These are phyloP conservation scores for Colletotrichum sp. DNA, from an alignment of 2,329 filamentous ascomycete species.

Conservation along the genomic window DNA sequence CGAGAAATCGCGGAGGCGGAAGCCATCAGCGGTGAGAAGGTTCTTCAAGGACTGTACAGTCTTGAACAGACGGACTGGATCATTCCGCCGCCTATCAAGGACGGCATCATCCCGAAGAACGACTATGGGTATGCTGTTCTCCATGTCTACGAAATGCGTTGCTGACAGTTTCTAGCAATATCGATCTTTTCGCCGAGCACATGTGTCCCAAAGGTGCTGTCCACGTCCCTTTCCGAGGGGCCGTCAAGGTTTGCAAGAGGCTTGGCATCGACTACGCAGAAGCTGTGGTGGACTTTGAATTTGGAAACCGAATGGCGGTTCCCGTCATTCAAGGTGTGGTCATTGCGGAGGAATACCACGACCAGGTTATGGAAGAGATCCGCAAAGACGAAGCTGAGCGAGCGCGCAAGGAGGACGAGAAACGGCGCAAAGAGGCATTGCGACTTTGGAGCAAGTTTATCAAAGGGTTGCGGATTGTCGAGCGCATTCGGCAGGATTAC, in stretches of 20 bases:
- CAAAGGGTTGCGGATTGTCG: conserved; percentile 82
- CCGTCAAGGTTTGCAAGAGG: conserved; percentile 80
- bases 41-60: conserved; percentile 85
- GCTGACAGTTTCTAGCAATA: conserved; percentile 62
- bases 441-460: conserved; percentile 86
- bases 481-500: conserved; percentile 79
- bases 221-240: conserved; percentile 81
- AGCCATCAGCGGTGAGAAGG: conserved; percentile 79
- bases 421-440: conserved; percentile 76
- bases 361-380: conserved; percentile 78
- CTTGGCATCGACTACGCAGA: conserved; percentile 90
- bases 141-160: background rate
- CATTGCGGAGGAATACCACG: conserved; percentile 80
- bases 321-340: conserved; percentile 92
- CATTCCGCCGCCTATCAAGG: conserved; percentile 82
- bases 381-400: conserved; percentile 78
- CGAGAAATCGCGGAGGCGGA: conserved; percentile 89
- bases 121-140: conserved; percentile 68
- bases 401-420: conserved; percentile 80
- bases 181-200: conserved; percentile 91
- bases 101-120: conserved; percentile 92
- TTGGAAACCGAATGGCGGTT: conserved; percentile 91
- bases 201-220: conserved; percentile 86
- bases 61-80: conserved; percentile 93
- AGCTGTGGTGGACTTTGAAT: conserved; percentile 95